These are phyloP conservation scores for Logfia minima DNA, from an alignment of 129 eudicot genomes.

Conservation along the genomic window DNA sequence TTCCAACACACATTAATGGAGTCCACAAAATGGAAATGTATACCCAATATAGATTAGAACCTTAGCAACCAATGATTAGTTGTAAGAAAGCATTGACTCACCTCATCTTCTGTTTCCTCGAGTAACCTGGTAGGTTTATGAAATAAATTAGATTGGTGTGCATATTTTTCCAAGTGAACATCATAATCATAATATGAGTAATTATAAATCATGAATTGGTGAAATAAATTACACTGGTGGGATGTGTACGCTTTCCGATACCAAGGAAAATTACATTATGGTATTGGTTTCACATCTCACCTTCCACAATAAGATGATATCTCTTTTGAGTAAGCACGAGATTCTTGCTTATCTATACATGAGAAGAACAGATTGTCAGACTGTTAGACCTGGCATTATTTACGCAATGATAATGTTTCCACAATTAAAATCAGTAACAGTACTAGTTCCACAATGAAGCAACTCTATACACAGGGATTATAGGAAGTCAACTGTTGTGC, in stretches of 20 bases:
- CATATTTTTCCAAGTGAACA: slow-evolving; percentile 12
- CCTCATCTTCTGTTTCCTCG: slow-evolving; percentile 98
- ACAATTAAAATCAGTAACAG: background rate
- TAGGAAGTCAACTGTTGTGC: background rate
- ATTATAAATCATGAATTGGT: background rate
- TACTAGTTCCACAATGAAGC: background rate
- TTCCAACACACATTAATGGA: background rate
- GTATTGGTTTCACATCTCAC: slow-evolving; percentile 40
- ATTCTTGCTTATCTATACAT: slow-evolving; percentile 85
- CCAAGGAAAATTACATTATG: background rate
- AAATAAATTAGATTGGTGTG: background rate
- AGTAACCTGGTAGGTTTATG: slow-evolving; percentile 61
- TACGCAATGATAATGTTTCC: background rate
- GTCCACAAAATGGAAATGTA: background rate
- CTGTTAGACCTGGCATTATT: background rate
- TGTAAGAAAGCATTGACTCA: slow-evolving; percentile 32
- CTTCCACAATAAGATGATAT: slow-evolving; percentile 96
- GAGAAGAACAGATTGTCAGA: slow-evolving; percentile 20
- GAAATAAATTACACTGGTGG: background rate
- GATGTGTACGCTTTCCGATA: background rate
- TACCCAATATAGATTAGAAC: background rate
- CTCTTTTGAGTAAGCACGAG: slow-evolving; percentile 86
- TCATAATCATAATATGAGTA: slow-evolving; percentile 3
- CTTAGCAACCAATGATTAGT: slow-evolving; percentile 9
- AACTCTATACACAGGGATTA: background rate